Base-by-base conservation (phyloP, 306 rosid species). In the Medicago arabica region DNA sequence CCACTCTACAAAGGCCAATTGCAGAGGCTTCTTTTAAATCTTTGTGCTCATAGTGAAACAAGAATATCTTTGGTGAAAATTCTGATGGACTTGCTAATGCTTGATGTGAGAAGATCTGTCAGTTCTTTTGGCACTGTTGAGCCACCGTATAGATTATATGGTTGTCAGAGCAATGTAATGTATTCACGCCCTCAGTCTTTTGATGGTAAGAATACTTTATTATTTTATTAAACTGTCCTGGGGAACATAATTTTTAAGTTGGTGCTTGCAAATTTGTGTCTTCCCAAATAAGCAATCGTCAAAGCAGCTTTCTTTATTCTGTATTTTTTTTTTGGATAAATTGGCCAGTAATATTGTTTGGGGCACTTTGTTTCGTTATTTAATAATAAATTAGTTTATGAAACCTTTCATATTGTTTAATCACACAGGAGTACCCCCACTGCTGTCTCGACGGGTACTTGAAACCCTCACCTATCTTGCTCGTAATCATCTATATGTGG, bases 1-100 rank as follows among this genome's bases (percentile, higher is more conserved):
- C 99, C 99, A 43, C 86, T 92, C 63, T 96, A 92, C 80, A 96
- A 89, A 81, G 98, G 97, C 59, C 98, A 90, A 83, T 87, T 96
- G 80, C 98, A 88, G 89, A 92, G 92, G 93, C 96, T 96, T 84
- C 94, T 96, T 72, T 86, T 96, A 83, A 96, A 96, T 81, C 85
- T 96, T 39, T 92, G 98, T 77, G 95, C 99, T 60, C 97, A 96
- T 78, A 77, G 82, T 70, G 96, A 91, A 79, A 92, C 97, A 67
- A 88, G 99, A 85, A 80, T 82, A 78, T 85, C 94, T 38, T 78
- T 96, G 86, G 94, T 92, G 79, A 89, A 86, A 87, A 92, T 96
- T 86, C 86, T 96, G 41, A 88, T 96, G 98, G 96, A 89, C 83
- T 74, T 88, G 71, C 84, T 96, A 69, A 85, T 90, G 85, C 94